Evolutionary conservation across 1,284 basidiomycete genomes (phyloP).

Genomic region (Puccinia polysora): DNA sequence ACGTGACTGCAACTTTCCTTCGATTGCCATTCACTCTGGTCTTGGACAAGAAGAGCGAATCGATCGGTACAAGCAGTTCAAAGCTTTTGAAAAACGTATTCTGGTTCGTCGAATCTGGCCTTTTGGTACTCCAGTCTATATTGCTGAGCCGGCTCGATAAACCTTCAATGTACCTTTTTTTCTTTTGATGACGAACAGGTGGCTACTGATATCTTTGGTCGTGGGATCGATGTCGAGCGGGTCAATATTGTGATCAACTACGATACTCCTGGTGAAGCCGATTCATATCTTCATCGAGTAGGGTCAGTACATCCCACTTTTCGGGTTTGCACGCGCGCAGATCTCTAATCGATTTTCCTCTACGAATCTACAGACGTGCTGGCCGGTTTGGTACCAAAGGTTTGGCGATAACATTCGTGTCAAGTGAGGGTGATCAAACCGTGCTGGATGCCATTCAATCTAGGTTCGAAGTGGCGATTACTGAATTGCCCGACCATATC

Average conservation of each 20-base stretch:
- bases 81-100: conserved; percentile 98
- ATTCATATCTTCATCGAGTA: conserved; percentile 96
- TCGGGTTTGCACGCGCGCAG: background rate
- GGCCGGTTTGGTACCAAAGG: conserved; percentile 99
- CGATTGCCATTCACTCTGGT: conserved; percentile 93
- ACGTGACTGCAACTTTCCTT: conserved; percentile 96
- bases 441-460: conserved; percentile 88
- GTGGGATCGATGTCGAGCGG: conserved; percentile 94
- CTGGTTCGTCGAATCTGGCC: conserved; percentile 55
- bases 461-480: conserved; percentile 86
- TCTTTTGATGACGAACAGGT: conserved; percentile 43
- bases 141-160: no score
- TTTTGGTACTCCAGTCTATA: no score
- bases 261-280: conserved; percentile 92
- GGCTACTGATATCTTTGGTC: conserved; percentile 93
- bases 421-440: conserved; percentile 82
- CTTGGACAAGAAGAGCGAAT: conserved; percentile 94
- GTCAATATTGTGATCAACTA: conserved; percentile 80
- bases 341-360: background rate
- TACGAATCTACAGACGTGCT: conserved; percentile 63
- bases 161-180: background rate
- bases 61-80: conserved; percentile 96
- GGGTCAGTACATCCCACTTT: conserved; percentile 55
- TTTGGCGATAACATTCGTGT: conserved; percentile 95
- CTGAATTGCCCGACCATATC: conserved; percentile 85